Evolutionary conservation across 106 monocot genomes (phyloP), one percentile per base, ranked within the genome.

Genomic region (Iris macrosiphon): DNA sequence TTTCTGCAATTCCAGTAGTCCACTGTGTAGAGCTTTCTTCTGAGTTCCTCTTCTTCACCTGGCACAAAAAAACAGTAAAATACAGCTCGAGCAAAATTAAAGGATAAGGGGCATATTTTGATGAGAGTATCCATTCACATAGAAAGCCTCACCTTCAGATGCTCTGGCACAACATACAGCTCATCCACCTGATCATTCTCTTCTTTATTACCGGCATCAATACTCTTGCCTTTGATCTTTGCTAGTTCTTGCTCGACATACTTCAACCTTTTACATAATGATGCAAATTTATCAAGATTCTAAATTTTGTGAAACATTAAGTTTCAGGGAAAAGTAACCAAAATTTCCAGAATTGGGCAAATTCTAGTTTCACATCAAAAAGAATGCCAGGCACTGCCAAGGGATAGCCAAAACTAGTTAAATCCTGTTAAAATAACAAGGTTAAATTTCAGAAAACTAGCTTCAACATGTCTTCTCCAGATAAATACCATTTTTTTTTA

Each of bases 1-100:
- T 66, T 62, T 96, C 96, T 4, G 96, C 96, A 57, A 98, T 98
- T 17, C 96, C 96, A 12, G 96, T 98, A 5, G 96, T 98, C 96
- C 96, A 98, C 52, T 98, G 96, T 6, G 90, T 90, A 7, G 86
- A 98, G 54, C 86, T 98, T 62, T 98, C 96, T 45, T 87, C 80
- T n/a, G 96, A 91, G 65, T 90, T 90, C 64, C 85, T 89, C 68
- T 80, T 89, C 79, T 68, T 89, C 21, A 96, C 82, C 96, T 95
- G 61, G n/a, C n/a, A n/a, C n/a, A n/a, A 52, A 68, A 46, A 3
- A 45, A n/a, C n/a, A n/a, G n/a, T n/a, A n/a, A n/a, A n/a, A n/a
- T n/a, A n/a, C n/a, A n/a, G n/a, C 19, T 11, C 53, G 31, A 7
- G 13, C 14, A 6, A 28, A 13, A 6, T 31, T 3, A 2, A 19